Evolutionary conservation across 2,329 filamentous ascomycete species (phyloP).

Genomic region (Stagonosporopsis rhizophila): DNA sequence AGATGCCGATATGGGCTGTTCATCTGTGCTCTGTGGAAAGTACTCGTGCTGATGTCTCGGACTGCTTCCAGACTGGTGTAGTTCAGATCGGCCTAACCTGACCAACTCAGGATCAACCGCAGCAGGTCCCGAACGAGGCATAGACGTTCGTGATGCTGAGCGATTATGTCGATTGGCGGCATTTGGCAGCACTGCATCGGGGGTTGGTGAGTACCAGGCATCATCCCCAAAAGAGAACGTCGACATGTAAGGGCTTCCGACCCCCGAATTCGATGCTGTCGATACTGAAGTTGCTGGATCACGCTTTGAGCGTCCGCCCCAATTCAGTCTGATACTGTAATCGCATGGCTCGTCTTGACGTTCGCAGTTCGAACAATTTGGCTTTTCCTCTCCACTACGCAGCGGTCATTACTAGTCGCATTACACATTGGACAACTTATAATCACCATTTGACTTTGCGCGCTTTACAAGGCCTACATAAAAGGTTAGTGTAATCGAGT

Average conservation of each 20-base stretch:
- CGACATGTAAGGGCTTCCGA: slow-evolving; percentile 40
- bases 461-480: slow-evolving; percentile 75
- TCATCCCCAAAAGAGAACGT: slow-evolving; percentile 40
- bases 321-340: slow-evolving; percentile 81
- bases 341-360: slow-evolving; percentile 77
- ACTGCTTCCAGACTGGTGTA: slow-evolving; percentile 21
- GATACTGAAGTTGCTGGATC: slow-evolving; percentile 49
- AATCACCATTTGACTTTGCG: slow-evolving; percentile 77
- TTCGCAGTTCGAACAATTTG: slow-evolving; percentile 74
- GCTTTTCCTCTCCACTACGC: slow-evolving; percentile 73
- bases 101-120: slow-evolving; percentile 41
- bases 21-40: slow-evolving; percentile 16
- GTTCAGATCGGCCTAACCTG: slow-evolving; percentile 25
- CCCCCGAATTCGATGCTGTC: slow-evolving; percentile 29
- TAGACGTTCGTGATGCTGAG: slow-evolving; percentile 34
- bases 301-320: slow-evolving; percentile 75
- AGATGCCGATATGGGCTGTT: slow-evolving; percentile 18
- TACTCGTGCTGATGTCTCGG: slow-evolving; percentile 26
- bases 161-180: slow-evolving; percentile 30
- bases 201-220: slow-evolving; percentile 28
- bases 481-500: slow-evolving; percentile 20
- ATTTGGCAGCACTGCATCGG: slow-evolving; percentile 20
- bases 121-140: slow-evolving; percentile 28
- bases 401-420: slow-evolving; percentile 24
- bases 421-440: background rate